Percentiles rank a stretch among this genome's conserved stretches.
Evolutionary conservation across 2,329 filamentous ascomycete genomes (phyloP).

Genomic region (Pestalotiopsis sp.): DNA sequence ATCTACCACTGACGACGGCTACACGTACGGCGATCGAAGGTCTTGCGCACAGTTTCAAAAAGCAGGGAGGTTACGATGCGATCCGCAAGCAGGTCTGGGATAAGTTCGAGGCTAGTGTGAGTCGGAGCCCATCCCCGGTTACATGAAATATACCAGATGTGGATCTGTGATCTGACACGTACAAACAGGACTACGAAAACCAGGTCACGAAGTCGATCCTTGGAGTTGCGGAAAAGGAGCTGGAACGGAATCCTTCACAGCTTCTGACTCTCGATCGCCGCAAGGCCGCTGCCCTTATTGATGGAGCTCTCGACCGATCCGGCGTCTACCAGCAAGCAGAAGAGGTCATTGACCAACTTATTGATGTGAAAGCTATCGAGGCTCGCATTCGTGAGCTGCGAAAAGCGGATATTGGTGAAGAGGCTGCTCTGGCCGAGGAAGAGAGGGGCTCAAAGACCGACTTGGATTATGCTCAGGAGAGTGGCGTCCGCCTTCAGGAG

Average conservation of each 20-base stretch:
- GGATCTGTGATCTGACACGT: not conserved
- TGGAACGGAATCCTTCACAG: conserved; percentile 71
- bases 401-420: conserved; percentile 66
- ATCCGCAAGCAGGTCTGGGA: conserved; percentile 77
- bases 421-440: conserved; percentile 66
- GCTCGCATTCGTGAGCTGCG: conserved; percentile 68
- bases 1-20: conserved; percentile 72
- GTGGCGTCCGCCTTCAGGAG: conserved; percentile 57
- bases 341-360: conserved; percentile 64
- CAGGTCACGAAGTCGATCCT: conserved; percentile 67
- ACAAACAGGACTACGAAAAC: conserved; percentile 64
- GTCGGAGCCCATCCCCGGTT: conserved; percentile 20
- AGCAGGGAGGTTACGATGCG: conserved; percentile 79
- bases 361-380: conserved; percentile 69
- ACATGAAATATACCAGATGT: not conserved
- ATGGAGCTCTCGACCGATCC: conserved; percentile 75
- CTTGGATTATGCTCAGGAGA: conserved; percentile 70
- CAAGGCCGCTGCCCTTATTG: conserved; percentile 73
- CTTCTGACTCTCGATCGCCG: conserved; percentile 72
- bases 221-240: conserved; percentile 69
- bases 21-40: conserved; percentile 73
- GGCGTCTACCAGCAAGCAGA: conserved; percentile 75
- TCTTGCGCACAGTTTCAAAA: conserved; percentile 80
- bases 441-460: conserved; percentile 70
- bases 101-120: conserved; percentile 69